Evolutionary conservation across 805 yeast genomes (phyloP), one percentile per base, ranked within the genome.

Genomic region (Scheffersomyces lignosus): DNA sequence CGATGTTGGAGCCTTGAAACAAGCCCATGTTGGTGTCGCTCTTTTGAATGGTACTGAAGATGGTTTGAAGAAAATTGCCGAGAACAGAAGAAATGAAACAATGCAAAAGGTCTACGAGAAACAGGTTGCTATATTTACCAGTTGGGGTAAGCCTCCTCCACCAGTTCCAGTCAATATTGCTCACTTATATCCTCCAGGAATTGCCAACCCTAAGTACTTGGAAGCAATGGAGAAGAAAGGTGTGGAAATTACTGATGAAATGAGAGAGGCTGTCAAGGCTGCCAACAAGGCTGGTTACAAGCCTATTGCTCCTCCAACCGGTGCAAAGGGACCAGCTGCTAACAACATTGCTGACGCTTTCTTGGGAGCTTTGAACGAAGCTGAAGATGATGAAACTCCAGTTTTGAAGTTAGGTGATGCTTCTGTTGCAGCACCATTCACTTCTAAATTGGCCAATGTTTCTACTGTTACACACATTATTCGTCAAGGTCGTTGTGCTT

Each of bases 21-120:
- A 93, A 70, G 98, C 99, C 2, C 96, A 93, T 57, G 84, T 93
- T 56, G 99, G 99, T 72, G 87, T 93, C 59, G 99, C 99, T n/a
- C 71, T 93, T 51, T 75, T 93, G 60, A 93, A 93, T 56, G 99
- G 98, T 66, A 90, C 99, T 38, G 96, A 87, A 57, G 96, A 87
- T 36, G 85, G 96, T 31, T 73, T 93, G 80, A 85, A 85, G 66
- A 87, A 89, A 65, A 78, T 90, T 41, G 87, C 84, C 36, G 97
- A 91, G 47, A 78, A 80, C 62, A 80, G 84, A 54, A 83, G 77
- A 52, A 70, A 80, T 42, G 88, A 83, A 40, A 73, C 78, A 29
- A 60, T 75, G 52, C 73, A 77, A 59, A 76, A 70, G 45, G 75
- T 89, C 43, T 93, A 93, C 62, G 80, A 81, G 42, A 93, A 89